Conservation (phyloP, 208 protist genomes). For the Acanthamoeba castellanii region DNA sequence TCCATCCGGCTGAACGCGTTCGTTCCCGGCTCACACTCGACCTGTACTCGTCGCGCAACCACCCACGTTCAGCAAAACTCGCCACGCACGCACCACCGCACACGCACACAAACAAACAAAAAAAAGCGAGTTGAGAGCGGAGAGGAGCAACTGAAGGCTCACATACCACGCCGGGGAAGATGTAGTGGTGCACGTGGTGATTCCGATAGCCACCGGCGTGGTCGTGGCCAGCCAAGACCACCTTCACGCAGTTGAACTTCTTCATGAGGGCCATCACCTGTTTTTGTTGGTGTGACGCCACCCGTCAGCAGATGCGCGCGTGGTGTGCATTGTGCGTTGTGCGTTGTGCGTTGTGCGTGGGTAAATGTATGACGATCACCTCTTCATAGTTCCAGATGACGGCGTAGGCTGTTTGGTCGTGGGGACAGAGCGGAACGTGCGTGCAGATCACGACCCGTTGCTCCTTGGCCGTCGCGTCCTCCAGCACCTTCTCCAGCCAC, state of each 20-base stretch:
- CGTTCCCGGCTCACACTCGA: conserved; percentile 10
- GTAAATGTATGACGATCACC: neutral
- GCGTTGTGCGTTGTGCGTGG: too few relatives aligned
- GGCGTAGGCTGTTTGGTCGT: neutral
- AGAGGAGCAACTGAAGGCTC: neutral
- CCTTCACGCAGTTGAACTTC: neutral
- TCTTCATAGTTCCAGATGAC: neutral
- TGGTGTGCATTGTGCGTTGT: too few relatives aligned
- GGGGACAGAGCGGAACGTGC: neutral
- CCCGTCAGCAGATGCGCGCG: neutral
- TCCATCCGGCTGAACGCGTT: conserved; percentile 12
- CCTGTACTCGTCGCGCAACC: neutral
- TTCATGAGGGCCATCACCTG: neutral
- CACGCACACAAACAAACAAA: too few relatives aligned
- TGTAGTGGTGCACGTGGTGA: neutral
- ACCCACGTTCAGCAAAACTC: neutral
- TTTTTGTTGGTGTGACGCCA: neutral
- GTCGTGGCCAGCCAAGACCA: neutral
- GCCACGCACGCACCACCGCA: too few relatives aligned
- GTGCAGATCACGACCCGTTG: neutral
- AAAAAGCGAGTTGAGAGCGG: neutral
- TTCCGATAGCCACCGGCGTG: neutral
- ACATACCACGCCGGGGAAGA: neutral
- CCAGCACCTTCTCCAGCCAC: neutral
- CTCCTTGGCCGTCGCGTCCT: neutral